Base-by-base conservation (phyloP, 371 early-diverging fungal species). In the Mortierella sp. region DNA sequence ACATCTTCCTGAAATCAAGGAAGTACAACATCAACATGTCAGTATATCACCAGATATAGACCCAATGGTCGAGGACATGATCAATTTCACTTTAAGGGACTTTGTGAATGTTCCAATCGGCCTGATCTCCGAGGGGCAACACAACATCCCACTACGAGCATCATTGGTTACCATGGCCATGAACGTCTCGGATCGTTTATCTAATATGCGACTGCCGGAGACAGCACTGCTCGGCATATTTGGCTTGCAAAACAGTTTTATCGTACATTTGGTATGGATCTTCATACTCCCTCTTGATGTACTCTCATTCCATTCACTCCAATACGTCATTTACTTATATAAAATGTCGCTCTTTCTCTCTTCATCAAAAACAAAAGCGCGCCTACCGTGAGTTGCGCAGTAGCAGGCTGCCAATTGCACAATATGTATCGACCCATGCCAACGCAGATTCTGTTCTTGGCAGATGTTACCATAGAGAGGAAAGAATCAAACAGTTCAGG, bases 221-320 rank as follows among this genome's bases (percentile, higher is more conserved):
- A 72, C 81, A 16, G 75, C 81, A 3, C 72, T 81, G 4, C 40
- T 81, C 4, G 81, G 65, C n/a, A 72, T 81, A 10, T 81, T 75
- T 57, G 81, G 81, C 1, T 47, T 81, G 11, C 81, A 81, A 59
- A 81, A 75, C 81, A 81, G 61, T 43, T 81, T 81, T 53, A 81
- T 81, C 47, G 81, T 81, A 13, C 76, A 81, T 58, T 38, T 81
- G 69, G 81, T 81, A 81, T 52, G 65, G 38, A 53, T 53, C 6
- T 3, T 21, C 3, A 7, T 19, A 59, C 36, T 59, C 5, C 60
- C 15, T 40, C 41, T 60, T 15, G 33, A 38, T 40, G 4, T 40
- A 3, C 38, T 3, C 28, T 61, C 43, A 24, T 22, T 21, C n/a
- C 10, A n/a, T 58, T 33, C 8, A 4, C 19, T 6, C 13, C 36